phyloP scores from a whole-genome alignment of 2,329 filamentous ascomycete genomes.

The Teratosphaeria pseudoeucalypti region DNA sequence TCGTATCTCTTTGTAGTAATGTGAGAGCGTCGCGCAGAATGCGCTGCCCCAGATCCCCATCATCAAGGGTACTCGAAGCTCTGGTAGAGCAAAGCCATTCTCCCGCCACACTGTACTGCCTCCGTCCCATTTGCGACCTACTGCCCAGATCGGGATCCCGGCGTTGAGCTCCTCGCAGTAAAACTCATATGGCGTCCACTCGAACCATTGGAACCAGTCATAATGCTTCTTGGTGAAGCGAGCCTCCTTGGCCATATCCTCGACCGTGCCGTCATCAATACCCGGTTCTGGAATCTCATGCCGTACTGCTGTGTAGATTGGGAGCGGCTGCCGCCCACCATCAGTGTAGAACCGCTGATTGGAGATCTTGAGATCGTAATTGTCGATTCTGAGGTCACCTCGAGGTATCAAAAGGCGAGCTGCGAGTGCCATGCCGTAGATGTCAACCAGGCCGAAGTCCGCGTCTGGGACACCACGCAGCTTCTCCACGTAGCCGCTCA shows the following conservation, averaged over 20 bases:
- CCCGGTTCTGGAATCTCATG: constrained; percentile 70
- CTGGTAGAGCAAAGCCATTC: constrained; percentile 64
- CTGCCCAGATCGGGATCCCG: constrained; percentile 88
- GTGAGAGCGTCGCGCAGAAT: constrained; percentile 88
- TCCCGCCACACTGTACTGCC: constrained; percentile 55
- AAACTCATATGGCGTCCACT: constrained; percentile 88
- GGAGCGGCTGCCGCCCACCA: constrained; percentile 71
- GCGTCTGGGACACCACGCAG: constrained; percentile 70
- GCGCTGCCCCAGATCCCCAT: constrained; percentile 95
- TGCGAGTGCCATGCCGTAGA: constrained; percentile 79
- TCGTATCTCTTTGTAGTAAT: constrained; percentile 92
- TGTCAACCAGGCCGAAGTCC: constrained; percentile 81
- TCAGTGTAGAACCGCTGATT: constrained; percentile 70
- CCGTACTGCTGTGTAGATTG: constrained; percentile 89
- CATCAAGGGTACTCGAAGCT: constrained; percentile 70
- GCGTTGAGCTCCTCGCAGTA: constrained; percentile 88
- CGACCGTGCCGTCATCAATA: constrained; percentile 11
- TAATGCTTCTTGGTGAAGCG: constrained; percentile 31
- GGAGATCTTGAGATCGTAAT: constrained; percentile 79
- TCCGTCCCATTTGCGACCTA: constrained; percentile 70
- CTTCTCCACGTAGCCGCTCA: constrained; percentile 85
- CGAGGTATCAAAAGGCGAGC: constrained; percentile 77
- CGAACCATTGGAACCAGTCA: constrained; percentile 97
- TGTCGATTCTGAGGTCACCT: constrained; percentile 67
- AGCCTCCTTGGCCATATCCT: constrained; percentile 23